Evolutionary conservation across 805 yeast genomes (phyloP).

Genomic region (Ogataea polymorpha): DNA sequence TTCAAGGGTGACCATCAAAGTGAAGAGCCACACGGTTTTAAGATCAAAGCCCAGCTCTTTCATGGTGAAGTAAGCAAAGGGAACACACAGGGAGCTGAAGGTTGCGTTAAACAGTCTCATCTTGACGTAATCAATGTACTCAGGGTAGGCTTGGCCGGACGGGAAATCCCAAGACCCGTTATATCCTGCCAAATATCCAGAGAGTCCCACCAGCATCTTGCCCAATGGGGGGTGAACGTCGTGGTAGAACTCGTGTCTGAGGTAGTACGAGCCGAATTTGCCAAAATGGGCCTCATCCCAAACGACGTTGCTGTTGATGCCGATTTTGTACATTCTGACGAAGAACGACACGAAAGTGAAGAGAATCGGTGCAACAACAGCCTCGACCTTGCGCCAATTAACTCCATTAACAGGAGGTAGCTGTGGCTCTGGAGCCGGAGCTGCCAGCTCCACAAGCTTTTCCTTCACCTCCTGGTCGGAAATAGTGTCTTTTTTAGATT

Average conservation of each 20-base stretch:
- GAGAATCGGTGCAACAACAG: constrained; percentile 49
- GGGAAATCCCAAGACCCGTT: constrained; percentile 88
- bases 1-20: constrained; percentile 79
- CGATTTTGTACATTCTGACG: constrained; percentile 73
- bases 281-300: constrained; percentile 99
- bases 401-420: constrained; percentile 6
- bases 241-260: constrained; percentile 75
- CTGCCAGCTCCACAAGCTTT: constrained; percentile 29
- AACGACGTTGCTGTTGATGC: constrained; percentile 71
- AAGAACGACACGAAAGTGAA: constrained; percentile 69
- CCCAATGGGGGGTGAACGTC: constrained; percentile 91
- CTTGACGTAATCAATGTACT: constrained; percentile 68
- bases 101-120: constrained; percentile 89
- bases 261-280: constrained; percentile 76
- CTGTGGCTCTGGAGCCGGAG: constrained; percentile 13
- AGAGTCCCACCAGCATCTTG: constrained; percentile 72
- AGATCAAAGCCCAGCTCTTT: constrained; percentile 70
- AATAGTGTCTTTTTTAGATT: constrained; percentile 10
- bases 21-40: constrained; percentile 71
- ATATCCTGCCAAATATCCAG: constrained; percentile 81
- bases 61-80: constrained; percentile 81
- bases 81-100: constrained; percentile 81
- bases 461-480: constrained; percentile 33
- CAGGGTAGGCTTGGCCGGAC: constrained; percentile 76
- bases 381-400: constrained; percentile 25